These are phyloP conservation scores for Cladochytrium replicatum DNA, from an alignment of 192 early-diverging fungal species.

Conservation along the genomic window DNA sequence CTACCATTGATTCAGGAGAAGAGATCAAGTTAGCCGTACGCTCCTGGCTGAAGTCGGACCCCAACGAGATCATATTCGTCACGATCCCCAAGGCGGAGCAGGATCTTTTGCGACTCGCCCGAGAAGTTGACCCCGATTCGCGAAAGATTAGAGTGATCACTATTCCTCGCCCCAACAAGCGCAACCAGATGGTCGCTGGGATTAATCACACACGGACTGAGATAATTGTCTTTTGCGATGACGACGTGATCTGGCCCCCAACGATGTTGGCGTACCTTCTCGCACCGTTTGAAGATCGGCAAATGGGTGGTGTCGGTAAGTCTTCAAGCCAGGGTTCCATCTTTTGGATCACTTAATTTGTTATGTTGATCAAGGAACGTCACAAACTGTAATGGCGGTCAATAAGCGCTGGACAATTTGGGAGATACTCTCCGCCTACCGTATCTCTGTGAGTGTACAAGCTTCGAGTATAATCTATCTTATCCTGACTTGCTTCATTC, in stretches of 20 bases:
- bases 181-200: slow-evolving; percentile 61
- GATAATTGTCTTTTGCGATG: slow-evolving; percentile 60
- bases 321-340: background rate
- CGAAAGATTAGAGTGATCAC: slow-evolving; percentile 43
- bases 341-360: slow-evolving; percentile 6
- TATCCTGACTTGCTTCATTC: too few species aligned
- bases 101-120: slow-evolving; percentile 43
- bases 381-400: slow-evolving; percentile 48
- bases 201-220: slow-evolving; percentile 50
- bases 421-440: slow-evolving; percentile 62
- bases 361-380: slow-evolving; percentile 29
- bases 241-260: slow-evolving; percentile 58
- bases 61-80: slow-evolving; percentile 63
- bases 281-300: slow-evolving; percentile 60
- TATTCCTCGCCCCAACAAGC: slow-evolving; percentile 51
- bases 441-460: slow-evolving; percentile 35
- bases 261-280: slow-evolving; percentile 52
- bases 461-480: background rate
- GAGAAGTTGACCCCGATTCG: slow-evolving; percentile 41
- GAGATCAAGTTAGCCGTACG: slow-evolving; percentile 58
- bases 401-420: slow-evolving; percentile 54
- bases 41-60: slow-evolving; percentile 53
- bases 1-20: slow-evolving; percentile 66
- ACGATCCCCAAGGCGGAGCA: slow-evolving; percentile 34
- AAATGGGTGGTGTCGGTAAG: slow-evolving; percentile 58